phyloP scores from a whole-genome alignment of 2,329 filamentous ascomycete species.

The Magnaporthiopsis rhizophila region DNA sequence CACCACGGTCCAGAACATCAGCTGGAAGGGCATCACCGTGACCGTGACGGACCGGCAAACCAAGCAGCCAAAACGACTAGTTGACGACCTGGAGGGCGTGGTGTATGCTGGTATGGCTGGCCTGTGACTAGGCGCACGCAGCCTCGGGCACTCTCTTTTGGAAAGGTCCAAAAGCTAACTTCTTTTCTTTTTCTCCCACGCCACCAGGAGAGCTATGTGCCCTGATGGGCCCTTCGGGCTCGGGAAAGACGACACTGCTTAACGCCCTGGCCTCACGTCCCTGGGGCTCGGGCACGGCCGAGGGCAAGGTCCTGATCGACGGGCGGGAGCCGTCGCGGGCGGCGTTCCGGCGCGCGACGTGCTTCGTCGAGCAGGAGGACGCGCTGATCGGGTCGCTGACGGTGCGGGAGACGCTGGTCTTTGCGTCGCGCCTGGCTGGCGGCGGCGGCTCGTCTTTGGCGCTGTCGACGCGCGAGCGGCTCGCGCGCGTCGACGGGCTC shows the following conservation, averaged over 20 bases:
- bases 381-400: conserved; percentile 74
- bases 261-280: conserved; percentile 62
- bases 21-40: conserved; percentile 61
- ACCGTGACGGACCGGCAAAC: conserved; percentile 67
- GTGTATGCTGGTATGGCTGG: conserved; percentile 47
- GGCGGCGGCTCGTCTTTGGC: conserved; percentile 31
- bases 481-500: conserved; percentile 56
- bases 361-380: conserved; percentile 85
- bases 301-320: conserved; percentile 54
- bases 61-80: conserved; percentile 53
- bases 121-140: not conserved
- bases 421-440: conserved; percentile 63
- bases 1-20: conserved; percentile 53
- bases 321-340: conserved; percentile 43
- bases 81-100: conserved; percentile 54
- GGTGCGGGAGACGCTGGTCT: conserved; percentile 69
- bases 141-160: too few relatives aligned
- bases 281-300: conserved; percentile 44
- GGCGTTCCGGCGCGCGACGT: conserved; percentile 57
- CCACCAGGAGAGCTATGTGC: conserved; percentile 61
- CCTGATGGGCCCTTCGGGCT: conserved; percentile 68
- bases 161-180: not conserved
- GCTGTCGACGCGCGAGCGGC: conserved; percentile 44
- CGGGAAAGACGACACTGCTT: conserved; percentile 77
- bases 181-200: not conserved